A percentile compares a stretch with the other conserved stretches of the same genome.
phyloP scores from a whole-genome alignment of 2,329 filamentous ascomycete genomes.

The Xylariaceae sp. region DNA sequence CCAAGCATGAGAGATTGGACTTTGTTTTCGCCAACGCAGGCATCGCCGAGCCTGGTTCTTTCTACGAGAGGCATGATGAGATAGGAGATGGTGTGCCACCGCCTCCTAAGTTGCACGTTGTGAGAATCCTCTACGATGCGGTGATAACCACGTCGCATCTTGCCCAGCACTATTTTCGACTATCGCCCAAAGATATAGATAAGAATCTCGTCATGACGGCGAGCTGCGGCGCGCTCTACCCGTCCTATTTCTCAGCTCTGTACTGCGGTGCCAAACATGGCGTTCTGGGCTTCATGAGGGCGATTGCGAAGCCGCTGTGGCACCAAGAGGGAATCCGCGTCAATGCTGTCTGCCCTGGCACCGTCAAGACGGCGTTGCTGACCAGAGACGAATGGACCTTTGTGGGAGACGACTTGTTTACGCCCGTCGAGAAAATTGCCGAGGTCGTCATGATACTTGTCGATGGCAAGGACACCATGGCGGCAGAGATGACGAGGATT shows the following conservation, averaged over 20 bases:
- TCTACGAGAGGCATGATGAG: background rate
- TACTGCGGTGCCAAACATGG: background rate
- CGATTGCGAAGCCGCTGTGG: background rate
- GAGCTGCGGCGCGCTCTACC: background rate
- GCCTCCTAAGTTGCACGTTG: background rate
- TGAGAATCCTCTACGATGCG: background rate
- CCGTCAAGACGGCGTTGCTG: background rate
- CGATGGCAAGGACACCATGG: background rate
- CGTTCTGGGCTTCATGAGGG: background rate
- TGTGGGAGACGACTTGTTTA: background rate
- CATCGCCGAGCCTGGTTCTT: background rate
- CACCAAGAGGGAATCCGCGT: background rate
- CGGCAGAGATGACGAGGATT: conserved; percentile 1
- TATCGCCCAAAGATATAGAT: background rate
- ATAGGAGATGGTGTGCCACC: background rate
- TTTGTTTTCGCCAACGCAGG: background rate
- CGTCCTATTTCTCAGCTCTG: background rate
- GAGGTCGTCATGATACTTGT: background rate
- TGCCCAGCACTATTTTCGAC: background rate
- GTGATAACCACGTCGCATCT: background rate
- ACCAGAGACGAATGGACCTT: background rate
- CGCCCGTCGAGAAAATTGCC: background rate
- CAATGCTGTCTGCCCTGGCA: background rate
- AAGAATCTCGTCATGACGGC: background rate
- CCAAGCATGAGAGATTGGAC: background rate